Base-by-base conservation (phyloP, 1,139 yeast genomes). In the Taiozyma sp. region DNA sequence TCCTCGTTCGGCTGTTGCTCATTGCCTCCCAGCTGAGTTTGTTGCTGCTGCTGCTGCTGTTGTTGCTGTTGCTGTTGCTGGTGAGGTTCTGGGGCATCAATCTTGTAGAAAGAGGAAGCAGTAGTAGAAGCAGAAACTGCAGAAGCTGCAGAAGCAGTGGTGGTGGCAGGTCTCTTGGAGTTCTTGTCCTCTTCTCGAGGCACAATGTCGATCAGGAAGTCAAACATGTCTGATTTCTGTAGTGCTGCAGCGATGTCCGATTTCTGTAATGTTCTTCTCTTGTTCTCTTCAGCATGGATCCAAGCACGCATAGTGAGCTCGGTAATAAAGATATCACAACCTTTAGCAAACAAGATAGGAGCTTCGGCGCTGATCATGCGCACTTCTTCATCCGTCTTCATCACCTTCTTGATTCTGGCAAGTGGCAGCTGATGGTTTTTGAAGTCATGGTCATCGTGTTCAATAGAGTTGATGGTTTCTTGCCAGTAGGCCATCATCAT, bases 361-460 rank as follows among this genome's bases (percentile, higher is more conserved):
- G 98, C 98, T 70, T 93, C 99, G 2, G 99, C 98, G 59, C 95
- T 84, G 54, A 93, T 93, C 99, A 93, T 93, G 58, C 92, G 80
- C 48, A 93, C 98, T 59, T 92, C 98, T 65, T 91, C 97, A 66
- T 93, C 99, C 0, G 98, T 92, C 69, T 93, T 93, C 98, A 93
- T 93, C 48, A 93, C 98, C 54, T 73, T 73, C 63, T 93, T 92
- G 61, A 93, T 93, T 60, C 99, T 78, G 3, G 99, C 98, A 51
- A 93, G 74, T 16, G 99, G 99, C 56, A 93, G 74, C 58, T 92
- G 97, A 68, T 95, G 97, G 59, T 89, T 87, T 68, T 90, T 91
- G 71, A 93, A 93, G 68, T 91, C 96, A 66, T 87, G 96, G 54
- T 87, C 92, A 58, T 85, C 92, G 59, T 84, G 87, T 51, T 93